These are phyloP conservation scores for Ophiostoma populinum DNA, from an alignment of 2,329 filamentous ascomycete genomes.

Conservation along the genomic window DNA sequence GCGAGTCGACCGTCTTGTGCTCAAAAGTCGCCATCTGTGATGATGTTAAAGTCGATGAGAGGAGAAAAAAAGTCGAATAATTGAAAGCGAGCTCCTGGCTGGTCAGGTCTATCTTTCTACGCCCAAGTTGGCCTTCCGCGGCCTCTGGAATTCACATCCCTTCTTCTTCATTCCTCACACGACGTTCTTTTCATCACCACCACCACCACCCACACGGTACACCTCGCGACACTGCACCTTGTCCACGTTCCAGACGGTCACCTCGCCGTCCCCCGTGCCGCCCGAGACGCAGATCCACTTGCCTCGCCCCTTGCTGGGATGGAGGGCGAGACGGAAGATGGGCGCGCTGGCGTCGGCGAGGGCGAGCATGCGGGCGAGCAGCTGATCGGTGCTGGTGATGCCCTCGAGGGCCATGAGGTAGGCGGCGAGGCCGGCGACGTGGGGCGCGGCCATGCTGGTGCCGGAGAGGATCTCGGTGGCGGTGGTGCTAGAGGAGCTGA, in stretches of 20 bases:
- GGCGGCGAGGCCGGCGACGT: conserved; percentile 12
- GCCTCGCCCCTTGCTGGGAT: conserved; percentile 61
- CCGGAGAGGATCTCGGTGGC: conserved; percentile 18
- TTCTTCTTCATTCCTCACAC: no score
- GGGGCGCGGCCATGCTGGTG: conserved; percentile 13
- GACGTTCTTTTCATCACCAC: no score
- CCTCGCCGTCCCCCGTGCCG: conserved; percentile 70
- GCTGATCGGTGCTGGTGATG: conserved; percentile 22
- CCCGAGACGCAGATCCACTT: conserved; percentile 81
- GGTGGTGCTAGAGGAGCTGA: conserved; percentile 23
- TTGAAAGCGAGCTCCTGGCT: no score
- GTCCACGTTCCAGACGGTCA: conserved; percentile 92
- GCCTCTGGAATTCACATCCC: no score
- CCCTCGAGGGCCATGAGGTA: conserved; percentile 13
- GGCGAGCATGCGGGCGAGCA: conserved; percentile 54
- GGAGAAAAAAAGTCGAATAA: no score
- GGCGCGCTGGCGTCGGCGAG: conserved; percentile 42
- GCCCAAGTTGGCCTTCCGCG: no score
- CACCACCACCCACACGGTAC: conserved; percentile 48
- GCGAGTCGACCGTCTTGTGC: no score
- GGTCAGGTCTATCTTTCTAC: no score
- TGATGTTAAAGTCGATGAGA: no score
- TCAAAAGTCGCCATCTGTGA: no score
- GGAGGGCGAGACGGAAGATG: conserved; percentile 63
- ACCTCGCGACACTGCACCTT: conserved; percentile 78